Base-by-base conservation (phyloP, 352 stramenopile genomes). In the Aphanomyces invadans region DNA sequence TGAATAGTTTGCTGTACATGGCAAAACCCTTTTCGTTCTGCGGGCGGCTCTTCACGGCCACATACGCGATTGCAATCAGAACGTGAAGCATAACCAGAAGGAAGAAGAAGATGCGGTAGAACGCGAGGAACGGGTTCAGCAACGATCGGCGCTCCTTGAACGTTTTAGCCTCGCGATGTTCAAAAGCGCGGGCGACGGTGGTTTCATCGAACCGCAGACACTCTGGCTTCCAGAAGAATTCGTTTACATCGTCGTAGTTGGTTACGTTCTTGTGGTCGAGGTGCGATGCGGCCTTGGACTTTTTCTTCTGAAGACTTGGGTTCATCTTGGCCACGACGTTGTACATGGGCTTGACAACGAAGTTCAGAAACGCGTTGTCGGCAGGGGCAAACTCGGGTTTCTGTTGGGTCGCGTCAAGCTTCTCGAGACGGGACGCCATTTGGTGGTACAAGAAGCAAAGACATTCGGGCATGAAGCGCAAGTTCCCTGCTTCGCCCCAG, bases 201-300 rank as follows among this genome's bases (percentile, higher is more conserved):
- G 80, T 78, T 61, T 92, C 83, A 70, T 95, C 83, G 73, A 91
- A 95, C 42, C 86, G 59, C 4, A 95, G 74, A 45, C 87, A 94
- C 23, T 73, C 74, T 33, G 77, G 71, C 54, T 73, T 78, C 87
- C 87, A 95, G 70, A 95, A 95, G 65, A 95, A 94, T 73, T 95
- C 87, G 73, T 95, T 95, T 59, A 92, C 78, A 69, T 95, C 87
- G 75, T 95, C 87, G 57, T 95, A 95, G 71, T 95, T 95, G 39
- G 83, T 90, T 67, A 92, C 83, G 65, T 92, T 86, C 71, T 89
- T 88, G 76, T 94, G 85, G 70, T 95, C 86, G 21, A 57, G 29
- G 25, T 11, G 25, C 29, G 25, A 32, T 17, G n/a, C n/a, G n/a
- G 12, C 36, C 25, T 32, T 48, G 4, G 63, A 17, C 44, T 65